Evolutionary conservation across 2,329 filamentous ascomycete species (phyloP), one percentile per base, ranked within the genome.

Genomic region (Polytolypa hystricis): DNA sequence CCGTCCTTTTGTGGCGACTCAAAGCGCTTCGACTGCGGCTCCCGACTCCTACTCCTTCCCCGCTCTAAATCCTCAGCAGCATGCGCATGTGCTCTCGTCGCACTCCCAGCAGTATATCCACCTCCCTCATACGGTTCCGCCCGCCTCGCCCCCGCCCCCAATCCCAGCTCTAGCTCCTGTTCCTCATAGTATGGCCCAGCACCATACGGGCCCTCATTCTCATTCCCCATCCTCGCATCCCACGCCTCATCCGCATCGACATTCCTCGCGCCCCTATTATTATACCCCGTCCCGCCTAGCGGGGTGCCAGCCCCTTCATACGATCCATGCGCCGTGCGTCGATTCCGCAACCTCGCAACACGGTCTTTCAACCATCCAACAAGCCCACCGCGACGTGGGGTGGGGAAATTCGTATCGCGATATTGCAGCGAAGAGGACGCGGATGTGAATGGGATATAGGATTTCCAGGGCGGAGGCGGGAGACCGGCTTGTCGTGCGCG

Each of bases 211-310:
- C 60, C 63, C 52, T 81, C 77, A 12, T 79, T 74, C 57, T 87
- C 83, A 48, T 77, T 70, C 40, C 81, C 82, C 4, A 93, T 83
- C 41, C 82, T 69, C 44, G 82, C 63, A 61, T 91, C 84, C 85
- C 85, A 93, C 2, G 84, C 83, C 52, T 87, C 83, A 54, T 93
- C 84, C 26, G 52, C 44, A 29, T 32, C 26, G 27, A 50, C 48
- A 40, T 50, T 48, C 23, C 47, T 4, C 16, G 4, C 45, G 11
- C 53, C 35, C 35, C 26, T 44, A 4, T 37, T 43, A 10, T 52
- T 55, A 39, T 51, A 50, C 34, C 57, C 49, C 11, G 35, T 58
- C 41, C 57, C 61, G 29, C 58, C 56, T 5, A 62, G 53, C 4
- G 71, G 62, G 49, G 68, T 66, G n/a, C n/a, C n/a, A n/a, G n/a